Base-by-base conservation (phyloP, 179 eudicot species). In the Carnegiea gigantea region DNA sequence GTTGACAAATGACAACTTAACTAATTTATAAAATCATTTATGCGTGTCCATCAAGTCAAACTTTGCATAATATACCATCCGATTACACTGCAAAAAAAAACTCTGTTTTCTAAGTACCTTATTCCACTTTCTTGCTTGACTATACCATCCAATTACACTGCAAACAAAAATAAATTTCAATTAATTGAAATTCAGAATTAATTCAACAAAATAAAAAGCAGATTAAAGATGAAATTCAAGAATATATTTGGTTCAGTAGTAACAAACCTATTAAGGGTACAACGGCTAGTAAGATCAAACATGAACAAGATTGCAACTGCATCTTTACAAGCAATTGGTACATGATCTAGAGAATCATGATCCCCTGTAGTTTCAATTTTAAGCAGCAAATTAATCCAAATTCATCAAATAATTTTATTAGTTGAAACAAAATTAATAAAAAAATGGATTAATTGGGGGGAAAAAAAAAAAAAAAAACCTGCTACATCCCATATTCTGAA, bases 401-500 rank as follows among this genome's bases (percentile, higher is more conserved):
- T n/a, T 75, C 28, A 23, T 67, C 36, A 46, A 78, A 17, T 77
- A 77, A 7, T 65, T n/a, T 3, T n/a, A n/a, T n/a, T n/a, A 62
- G 13, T 67, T 67, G 3, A 67, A 12, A 62, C 5, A n/a, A 62
- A 62, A 9, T 23, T 0, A 20, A 1, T 9, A 40, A 62, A 9
- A 13, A 60, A 12, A 28, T 12, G 12, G 18, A 51, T 51, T 51
- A 51, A 51, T 51, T 51, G 57, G 9, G 9, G 18, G 15, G 5
- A 21, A 54, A 1, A 23, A 77, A n/a, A 33, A 2, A 80, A 80
- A 70, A 2, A 2, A 1, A 11, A 81, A 95, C 98, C 98, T 89
- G 90, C 98, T 0, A 95, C 98, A 85, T 95, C 98, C 99, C 99
- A 96, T 30, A 96, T 90, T 59, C 88, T 89, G 77, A 92, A 92